These are phyloP conservation scores for Acacia acuminata DNA, from an alignment of 306 rosid genomes.

Conservation along the genomic window DNA sequence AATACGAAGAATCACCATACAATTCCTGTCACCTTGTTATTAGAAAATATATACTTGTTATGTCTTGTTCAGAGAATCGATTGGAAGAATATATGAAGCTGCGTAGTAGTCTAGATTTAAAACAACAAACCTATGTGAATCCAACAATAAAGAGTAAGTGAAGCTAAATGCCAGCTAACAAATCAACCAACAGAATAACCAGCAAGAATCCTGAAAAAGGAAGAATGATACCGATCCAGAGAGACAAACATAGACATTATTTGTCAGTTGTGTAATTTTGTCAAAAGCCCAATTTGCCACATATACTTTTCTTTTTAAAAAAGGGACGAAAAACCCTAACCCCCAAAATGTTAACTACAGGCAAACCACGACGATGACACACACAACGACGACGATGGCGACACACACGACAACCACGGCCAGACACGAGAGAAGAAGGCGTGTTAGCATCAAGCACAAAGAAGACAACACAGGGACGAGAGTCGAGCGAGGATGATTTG, in stretches of 20 bases:
- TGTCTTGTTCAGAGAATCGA: background rate
- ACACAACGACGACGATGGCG: too few relatives aligned
- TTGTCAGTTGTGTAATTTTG: slow-evolving; percentile 91
- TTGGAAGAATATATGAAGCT: background rate
- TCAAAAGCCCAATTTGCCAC: slow-evolving; percentile 93
- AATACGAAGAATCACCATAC: background rate
- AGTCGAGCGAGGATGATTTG: too few relatives aligned
- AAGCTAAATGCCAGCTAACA: slow-evolving; percentile 1
- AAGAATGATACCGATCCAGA: slow-evolving; percentile 58
- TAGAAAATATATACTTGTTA: background rate
- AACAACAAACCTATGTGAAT: slow-evolving; percentile 6
- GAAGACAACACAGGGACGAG: too few relatives aligned
- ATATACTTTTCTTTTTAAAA: too few relatives aligned
- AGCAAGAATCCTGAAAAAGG: slow-evolving; percentile 6
- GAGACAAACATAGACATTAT: slow-evolving; percentile 91
- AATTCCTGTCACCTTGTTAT: background rate
- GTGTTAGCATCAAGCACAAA: too few relatives aligned
- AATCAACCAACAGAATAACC: background rate
- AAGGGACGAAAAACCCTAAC: too few relatives aligned
- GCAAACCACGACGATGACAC: too few relatives aligned
- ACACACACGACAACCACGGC: too few relatives aligned
- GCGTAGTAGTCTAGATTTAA: background rate
- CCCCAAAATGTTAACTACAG: too few relatives aligned
- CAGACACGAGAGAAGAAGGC: too few relatives aligned
- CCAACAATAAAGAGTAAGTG: background rate